These are phyloP conservation scores for Solanum rostratum DNA, from an alignment of 257 asterid genomes.

Conservation along the genomic window DNA sequence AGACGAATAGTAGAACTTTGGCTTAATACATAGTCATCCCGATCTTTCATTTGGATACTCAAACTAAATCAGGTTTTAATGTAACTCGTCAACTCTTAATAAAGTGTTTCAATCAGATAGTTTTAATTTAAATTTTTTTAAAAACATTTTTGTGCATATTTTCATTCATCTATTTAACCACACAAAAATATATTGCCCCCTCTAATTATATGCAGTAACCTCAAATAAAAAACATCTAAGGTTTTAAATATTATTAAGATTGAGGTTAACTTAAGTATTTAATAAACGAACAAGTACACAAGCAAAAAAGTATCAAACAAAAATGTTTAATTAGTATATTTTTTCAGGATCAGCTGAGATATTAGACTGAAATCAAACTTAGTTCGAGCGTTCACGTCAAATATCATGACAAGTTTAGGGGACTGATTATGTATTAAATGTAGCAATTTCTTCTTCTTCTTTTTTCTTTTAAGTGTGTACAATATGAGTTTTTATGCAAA, in stretches of 20 bases:
- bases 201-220: neutral
- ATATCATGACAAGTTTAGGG: neutral
- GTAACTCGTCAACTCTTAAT: neutral
- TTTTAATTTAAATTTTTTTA: neutral
- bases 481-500: too few species aligned
- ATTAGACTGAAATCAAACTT: neutral
- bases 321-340: neutral
- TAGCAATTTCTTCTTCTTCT: too few species aligned
- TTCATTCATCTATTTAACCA: neutral
- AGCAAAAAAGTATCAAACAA: neutral
- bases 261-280: too few species aligned
- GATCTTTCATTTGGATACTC: neutral
- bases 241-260: neutral
- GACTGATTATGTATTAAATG: neutral
- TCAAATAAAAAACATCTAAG: neutral
- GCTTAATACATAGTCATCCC: neutral
- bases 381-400: neutral
- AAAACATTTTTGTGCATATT: too few species aligned
- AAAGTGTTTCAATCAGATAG: neutral
- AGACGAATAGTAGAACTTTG: neutral
- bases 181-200: neutral
- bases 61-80: neutral
- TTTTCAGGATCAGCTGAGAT: neutral
- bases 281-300: neutral
- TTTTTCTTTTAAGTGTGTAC: too few species aligned